These are phyloP conservation scores for Boeremia exigua DNA, from an alignment of 2,329 filamentous ascomycete species.

Conservation along the genomic window DNA sequence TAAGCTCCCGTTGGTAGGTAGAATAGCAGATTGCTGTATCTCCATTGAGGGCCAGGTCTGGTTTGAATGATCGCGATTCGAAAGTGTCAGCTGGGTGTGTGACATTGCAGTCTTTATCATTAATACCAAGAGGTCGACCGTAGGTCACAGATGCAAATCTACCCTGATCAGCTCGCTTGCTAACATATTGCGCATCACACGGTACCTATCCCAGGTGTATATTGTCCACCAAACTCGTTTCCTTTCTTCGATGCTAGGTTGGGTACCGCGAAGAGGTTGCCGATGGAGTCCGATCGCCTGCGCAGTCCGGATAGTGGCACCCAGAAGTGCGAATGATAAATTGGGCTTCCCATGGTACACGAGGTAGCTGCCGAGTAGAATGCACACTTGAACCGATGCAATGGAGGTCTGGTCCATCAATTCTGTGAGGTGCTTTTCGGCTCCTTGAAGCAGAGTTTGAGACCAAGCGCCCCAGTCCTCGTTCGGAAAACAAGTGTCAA, in stretches of 20 bases:
- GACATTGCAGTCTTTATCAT: slow-evolving; percentile 51
- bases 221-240: slow-evolving; percentile 53
- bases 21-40: slow-evolving; percentile 18
- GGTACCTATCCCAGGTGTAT: slow-evolving; percentile 48
- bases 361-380: slow-evolving; percentile 50
- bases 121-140: slow-evolving; percentile 51
- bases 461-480: slow-evolving; percentile 25
- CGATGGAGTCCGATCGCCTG: slow-evolving; percentile 47
- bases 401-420: slow-evolving; percentile 52
- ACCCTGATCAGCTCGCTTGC: not conserved
- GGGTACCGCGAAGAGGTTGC: slow-evolving; percentile 30
- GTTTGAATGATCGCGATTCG: slow-evolving; percentile 40
- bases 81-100: slow-evolving; percentile 43
- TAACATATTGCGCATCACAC: not conserved
- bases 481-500: slow-evolving; percentile 6
- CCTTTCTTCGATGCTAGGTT: slow-evolving; percentile 41
- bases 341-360: slow-evolving; percentile 53
- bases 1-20: slow-evolving; percentile 30
- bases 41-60: not conserved
- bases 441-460: slow-evolving; percentile 29
- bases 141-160: slow-evolving; percentile 52
- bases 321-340: slow-evolving; percentile 48
- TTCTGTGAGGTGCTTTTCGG: slow-evolving; percentile 47
- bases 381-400: slow-evolving; percentile 48
- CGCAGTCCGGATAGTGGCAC: slow-evolving; percentile 47